Percentiles rank a stretch among this genome's conserved stretches.
phyloP scores from a whole-genome alignment of 306 rosid genomes.

The Trifolium subterraneum region DNA sequence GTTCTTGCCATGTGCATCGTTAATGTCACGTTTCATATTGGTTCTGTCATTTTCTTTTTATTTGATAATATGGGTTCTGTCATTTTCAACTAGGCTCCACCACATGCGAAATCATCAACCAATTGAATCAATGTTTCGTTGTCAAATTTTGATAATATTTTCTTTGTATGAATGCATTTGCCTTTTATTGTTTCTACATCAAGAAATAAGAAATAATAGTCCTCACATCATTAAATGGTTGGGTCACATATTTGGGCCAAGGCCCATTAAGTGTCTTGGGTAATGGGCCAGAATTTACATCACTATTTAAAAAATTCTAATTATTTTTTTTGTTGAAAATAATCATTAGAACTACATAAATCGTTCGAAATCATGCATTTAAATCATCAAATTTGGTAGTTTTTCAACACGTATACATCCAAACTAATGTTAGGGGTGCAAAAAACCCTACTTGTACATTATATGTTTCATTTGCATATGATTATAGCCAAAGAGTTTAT shows the following conservation, averaged over 20 bases:
- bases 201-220: constrained; percentile 5
- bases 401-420: no score
- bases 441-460: neutral
- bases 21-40: constrained; percentile 31
- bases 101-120: constrained; percentile 14
- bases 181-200: no score
- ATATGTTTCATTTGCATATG: neutral
- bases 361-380: neutral
- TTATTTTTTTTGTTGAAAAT: no score
- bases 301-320: no score
- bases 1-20: constrained; percentile 37
- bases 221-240: neutral
- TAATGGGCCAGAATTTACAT: no score
- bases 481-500: neutral
- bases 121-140: neutral
- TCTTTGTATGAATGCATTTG: neutral
- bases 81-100: constrained; percentile 37
- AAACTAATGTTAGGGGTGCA: neutral
- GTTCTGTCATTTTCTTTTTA: constrained; percentile 16
- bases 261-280: neutral
- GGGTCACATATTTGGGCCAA: neutral
- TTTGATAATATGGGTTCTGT: neutral
- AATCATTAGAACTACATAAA: no score
- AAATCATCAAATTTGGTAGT: neutral
- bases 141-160: neutral